These are phyloP conservation scores for Exophiala mesophila DNA, from an alignment of 2,329 filamentous ascomycete species.

Conservation along the genomic window DNA sequence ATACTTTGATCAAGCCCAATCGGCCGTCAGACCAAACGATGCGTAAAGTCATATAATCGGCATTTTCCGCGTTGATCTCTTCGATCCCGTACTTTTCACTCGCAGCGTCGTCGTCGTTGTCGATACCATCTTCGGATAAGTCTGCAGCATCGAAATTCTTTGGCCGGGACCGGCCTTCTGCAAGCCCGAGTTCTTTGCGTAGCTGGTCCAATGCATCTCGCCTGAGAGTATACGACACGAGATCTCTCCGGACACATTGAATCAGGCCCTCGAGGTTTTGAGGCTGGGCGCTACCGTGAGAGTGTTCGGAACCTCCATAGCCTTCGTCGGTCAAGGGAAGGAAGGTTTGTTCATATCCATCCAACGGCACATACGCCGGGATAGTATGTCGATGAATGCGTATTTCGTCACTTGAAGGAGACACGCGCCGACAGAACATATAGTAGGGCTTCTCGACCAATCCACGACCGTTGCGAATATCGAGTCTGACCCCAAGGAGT, in stretches of 20 bases:
- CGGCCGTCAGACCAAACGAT: conserved; percentile 42
- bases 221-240: conserved; percentile 40
- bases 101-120: conserved; percentile 7
- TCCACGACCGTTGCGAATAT: conserved; percentile 37
- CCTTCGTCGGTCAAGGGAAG: conserved; percentile 27
- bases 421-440: conserved; percentile 33
- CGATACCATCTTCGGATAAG: conserved; percentile 4
- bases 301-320: conserved; percentile 16
- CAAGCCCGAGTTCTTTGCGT: conserved; percentile 19
- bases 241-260: conserved; percentile 36
- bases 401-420: conserved; percentile 23
- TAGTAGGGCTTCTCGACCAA: conserved; percentile 42
- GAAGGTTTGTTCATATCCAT: conserved; percentile 35
- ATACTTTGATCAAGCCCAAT: conserved; percentile 41
- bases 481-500: conserved; percentile 40
- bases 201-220: conserved; percentile 32
- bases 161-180: not conserved
- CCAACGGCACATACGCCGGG: conserved; percentile 40
- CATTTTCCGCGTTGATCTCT: conserved; percentile 32
- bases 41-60: conserved; percentile 40
- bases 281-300: conserved; percentile 23
- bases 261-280: conserved; percentile 37
- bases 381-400: conserved; percentile 42
- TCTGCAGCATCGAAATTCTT: conserved; percentile 24
- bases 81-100: conserved; percentile 32